A percentile compares a stretch with the other conserved stretches of the same genome.
Evolutionary conservation across 306 rosid genomes (phyloP).

Genomic region (Albizia julibrissin): DNA sequence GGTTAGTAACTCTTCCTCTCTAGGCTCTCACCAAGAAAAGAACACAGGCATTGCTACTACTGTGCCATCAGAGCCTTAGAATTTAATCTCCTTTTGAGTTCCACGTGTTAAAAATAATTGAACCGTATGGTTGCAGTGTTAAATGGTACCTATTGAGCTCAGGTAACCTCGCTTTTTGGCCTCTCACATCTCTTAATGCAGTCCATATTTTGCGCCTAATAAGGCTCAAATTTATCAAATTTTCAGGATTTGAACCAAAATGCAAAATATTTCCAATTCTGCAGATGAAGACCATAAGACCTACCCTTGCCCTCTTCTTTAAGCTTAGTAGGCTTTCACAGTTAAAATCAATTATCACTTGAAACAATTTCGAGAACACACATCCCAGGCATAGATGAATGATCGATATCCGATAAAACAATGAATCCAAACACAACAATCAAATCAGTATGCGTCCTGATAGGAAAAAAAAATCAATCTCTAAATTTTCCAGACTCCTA

Average conservation of each 20-base stretch:
- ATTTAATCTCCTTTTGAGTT: neutral
- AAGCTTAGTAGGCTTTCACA: neutral
- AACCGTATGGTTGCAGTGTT: neutral
- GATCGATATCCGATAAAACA: neutral
- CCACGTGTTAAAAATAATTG: neutral
- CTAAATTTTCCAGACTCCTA: neutral
- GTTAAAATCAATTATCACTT: neutral
- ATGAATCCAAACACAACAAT: conserved; percentile 9
- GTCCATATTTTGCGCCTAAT: neutral
- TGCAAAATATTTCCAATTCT: neutral
- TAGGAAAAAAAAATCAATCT: neutral
- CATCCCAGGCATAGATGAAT: neutral
- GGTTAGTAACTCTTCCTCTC: neutral
- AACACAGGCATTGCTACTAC: neutral
- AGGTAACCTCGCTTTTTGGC: neutral
- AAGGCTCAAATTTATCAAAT: conserved; percentile 5
- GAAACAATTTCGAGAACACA: neutral
- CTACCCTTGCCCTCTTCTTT: neutral
- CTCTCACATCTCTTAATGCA: neutral
- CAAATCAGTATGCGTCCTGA: neutral
- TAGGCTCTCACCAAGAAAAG: neutral
- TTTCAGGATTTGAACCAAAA: conserved; percentile 9
- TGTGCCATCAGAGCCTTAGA: neutral
- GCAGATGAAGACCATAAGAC: neutral
- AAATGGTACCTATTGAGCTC: neutral